Percentiles rank a stretch among this genome's conserved stretches.
These are phyloP conservation scores for Pilaira anomala DNA, from an alignment of 192 early-diverging fungal genomes.

Conservation along the genomic window DNA sequence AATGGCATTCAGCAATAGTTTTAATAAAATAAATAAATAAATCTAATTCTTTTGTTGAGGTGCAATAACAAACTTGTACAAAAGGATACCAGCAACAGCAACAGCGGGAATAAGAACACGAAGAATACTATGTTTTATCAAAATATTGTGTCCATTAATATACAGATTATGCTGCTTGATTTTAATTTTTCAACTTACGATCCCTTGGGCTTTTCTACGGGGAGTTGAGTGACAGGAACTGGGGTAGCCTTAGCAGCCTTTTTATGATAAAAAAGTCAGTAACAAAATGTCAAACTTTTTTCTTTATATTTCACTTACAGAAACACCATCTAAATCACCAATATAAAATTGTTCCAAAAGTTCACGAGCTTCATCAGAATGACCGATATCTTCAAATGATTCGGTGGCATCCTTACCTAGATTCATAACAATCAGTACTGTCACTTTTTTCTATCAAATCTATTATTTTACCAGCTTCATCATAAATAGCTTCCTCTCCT, in stretches of 20 bases:
- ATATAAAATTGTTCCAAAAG: constrained; percentile 44
- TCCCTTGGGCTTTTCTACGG: not conserved
- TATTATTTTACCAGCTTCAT: constrained; percentile 50
- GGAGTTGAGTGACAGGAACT: not conserved
- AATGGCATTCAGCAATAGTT: too few relatives aligned
- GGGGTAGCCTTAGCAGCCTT: not conserved
- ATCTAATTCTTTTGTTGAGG: too few relatives aligned
- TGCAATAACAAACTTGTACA: constrained; percentile 34
- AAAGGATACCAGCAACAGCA: constrained; percentile 25
- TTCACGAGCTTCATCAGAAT: constrained; percentile 84
- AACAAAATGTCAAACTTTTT: not conserved
- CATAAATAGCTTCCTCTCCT: constrained; percentile 89
- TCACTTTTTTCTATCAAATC: not conserved
- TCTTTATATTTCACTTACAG: constrained; percentile 18
- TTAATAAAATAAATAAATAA: too few relatives aligned
- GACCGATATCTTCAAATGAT: constrained; percentile 90
- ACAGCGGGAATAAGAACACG: constrained; percentile 28
- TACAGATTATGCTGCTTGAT: not conserved
- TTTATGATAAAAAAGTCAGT: not conserved
- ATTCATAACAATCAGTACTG: constrained; percentile 9
- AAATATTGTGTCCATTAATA: not conserved
- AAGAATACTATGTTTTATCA: constrained; percentile 14
- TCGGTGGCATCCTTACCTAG: constrained; percentile 72
- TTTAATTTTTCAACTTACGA: constrained; percentile 7
- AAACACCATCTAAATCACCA: constrained; percentile 8